Percentiles rank a stretch among this genome's conserved stretches.
These are phyloP conservation scores for Lolium rigidum DNA, from an alignment of 176 grass and related monocot genomes.

Conservation along the genomic window DNA sequence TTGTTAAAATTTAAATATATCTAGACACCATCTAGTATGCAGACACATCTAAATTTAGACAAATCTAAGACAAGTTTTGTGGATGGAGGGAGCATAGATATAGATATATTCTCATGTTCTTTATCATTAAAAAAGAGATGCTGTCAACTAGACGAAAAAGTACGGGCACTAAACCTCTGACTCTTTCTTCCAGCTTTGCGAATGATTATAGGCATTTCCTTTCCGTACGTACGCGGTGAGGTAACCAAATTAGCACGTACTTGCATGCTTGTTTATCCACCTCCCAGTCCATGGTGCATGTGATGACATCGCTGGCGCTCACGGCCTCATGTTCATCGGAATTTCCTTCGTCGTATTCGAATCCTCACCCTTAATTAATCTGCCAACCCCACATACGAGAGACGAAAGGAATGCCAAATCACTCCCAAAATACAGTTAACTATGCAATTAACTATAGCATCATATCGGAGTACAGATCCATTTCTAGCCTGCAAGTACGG, in stretches of 20 bases:
- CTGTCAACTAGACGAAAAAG: too few species aligned
- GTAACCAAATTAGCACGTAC: background rate
- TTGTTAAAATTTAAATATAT: too few species aligned
- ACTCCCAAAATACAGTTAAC: constrained; percentile 31
- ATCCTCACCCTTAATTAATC: background rate
- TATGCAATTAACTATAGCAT: background rate
- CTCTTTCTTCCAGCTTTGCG: background rate
- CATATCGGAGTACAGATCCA: background rate
- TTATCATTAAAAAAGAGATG: too few species aligned
- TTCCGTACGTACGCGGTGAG: constrained; percentile 17
- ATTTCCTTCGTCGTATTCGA: background rate
- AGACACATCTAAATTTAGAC: too few species aligned
- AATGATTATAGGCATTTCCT: background rate
- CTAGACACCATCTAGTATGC: too few species aligned
- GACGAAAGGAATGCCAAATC: background rate
- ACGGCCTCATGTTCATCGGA: constrained; percentile 45
- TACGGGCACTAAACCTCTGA: background rate
- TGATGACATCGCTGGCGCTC: constrained; percentile 53
- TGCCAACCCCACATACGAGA: background rate
- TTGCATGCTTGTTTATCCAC: constrained; percentile 31
- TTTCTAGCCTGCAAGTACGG: too few species aligned
- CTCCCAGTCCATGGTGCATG: constrained; percentile 39
- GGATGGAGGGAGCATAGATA: too few species aligned
- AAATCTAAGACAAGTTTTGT: too few species aligned
- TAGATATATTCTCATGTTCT: too few species aligned